These are phyloP conservation scores for Infundibulicybe gibba DNA, from an alignment of 768 basidiomycete species.

Conservation along the genomic window DNA sequence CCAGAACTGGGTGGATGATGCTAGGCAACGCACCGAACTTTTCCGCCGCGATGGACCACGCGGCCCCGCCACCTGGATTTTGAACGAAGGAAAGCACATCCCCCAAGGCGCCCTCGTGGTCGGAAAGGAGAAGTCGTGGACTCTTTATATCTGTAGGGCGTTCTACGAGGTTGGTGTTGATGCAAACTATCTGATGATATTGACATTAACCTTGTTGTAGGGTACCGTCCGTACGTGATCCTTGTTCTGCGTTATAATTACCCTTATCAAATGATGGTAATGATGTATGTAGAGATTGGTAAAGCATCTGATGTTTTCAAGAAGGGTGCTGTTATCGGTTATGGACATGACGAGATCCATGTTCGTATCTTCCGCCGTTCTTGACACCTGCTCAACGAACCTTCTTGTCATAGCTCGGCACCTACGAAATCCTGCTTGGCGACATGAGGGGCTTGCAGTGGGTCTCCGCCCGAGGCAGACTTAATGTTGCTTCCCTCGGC, in stretches of 20 bases:
- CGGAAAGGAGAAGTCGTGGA: conserved; percentile 48
- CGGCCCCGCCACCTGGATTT: conserved; percentile 58
- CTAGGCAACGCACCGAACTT: conserved; percentile 46
- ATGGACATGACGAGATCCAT: conserved; percentile 51
- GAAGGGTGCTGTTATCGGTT: conserved; percentile 66
- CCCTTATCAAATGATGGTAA: too few species aligned
- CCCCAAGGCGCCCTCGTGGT: conserved; percentile 55
- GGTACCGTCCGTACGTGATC: conserved; percentile 51
- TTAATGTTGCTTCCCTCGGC: conserved; percentile 42
- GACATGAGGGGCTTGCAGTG: conserved; percentile 53
- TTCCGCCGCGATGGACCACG: conserved; percentile 40
- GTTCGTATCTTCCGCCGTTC: conserved; percentile 26
- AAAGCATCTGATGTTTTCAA: conserved; percentile 57
- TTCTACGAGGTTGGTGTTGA: conserved; percentile 47
- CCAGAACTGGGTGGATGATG: conserved; percentile 54
- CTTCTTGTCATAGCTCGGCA: conserved; percentile 39
- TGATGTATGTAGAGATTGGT: conserved; percentile 53
- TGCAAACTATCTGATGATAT: background rate
- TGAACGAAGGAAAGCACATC: conserved; percentile 55
- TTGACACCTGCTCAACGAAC: too few species aligned
- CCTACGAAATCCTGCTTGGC: conserved; percentile 71
- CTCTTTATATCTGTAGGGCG: conserved; percentile 56
- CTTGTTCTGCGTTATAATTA: too few species aligned
- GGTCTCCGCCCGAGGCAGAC: conserved; percentile 44
- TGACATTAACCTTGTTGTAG: conserved; percentile 22